A percentile compares a stretch with the other conserved stretches of the same genome.
These are phyloP conservation scores for Tricholoma saponaceum DNA, from an alignment of 768 basidiomycete species.

Conservation along the genomic window DNA sequence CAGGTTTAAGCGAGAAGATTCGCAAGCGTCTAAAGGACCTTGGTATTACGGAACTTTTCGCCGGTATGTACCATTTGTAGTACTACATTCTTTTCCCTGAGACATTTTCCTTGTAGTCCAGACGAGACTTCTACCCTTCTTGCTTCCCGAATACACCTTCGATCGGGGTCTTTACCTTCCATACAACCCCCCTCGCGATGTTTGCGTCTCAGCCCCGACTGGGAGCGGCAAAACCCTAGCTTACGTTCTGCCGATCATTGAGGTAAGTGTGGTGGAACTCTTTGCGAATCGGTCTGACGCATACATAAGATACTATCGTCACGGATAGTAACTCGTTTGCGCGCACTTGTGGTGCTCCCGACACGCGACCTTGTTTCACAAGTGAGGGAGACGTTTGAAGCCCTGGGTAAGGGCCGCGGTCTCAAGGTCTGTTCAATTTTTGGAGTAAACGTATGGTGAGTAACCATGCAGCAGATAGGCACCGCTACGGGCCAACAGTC, in stretches of 20 bases:
- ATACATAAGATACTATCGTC: slow-evolving; percentile 59
- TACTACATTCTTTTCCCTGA: slow-evolving; percentile 2
- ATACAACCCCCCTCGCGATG: slow-evolving; percentile 65
- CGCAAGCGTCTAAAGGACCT: slow-evolving; percentile 63
- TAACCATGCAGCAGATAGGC: slow-evolving; percentile 44
- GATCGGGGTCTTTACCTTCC: slow-evolving; percentile 58
- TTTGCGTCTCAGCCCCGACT: slow-evolving; percentile 95
- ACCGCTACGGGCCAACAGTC: slow-evolving; percentile 92
- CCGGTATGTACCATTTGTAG: slow-evolving; percentile 48
- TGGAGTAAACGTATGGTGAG: background rate
- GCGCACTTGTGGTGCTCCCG: slow-evolving; percentile 87
- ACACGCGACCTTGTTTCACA: slow-evolving; percentile 92
- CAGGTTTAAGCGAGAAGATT: slow-evolving; percentile 55
- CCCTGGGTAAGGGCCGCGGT: slow-evolving; percentile 77
- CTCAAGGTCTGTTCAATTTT: slow-evolving; percentile 56
- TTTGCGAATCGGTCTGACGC: slow-evolving; percentile 1
- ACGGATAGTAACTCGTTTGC: slow-evolving; percentile 75
- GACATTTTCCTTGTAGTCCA: slow-evolving; percentile 56
- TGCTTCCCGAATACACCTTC: slow-evolving; percentile 46
- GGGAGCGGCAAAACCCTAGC: slow-evolving; percentile 97
- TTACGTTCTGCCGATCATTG: slow-evolving; percentile 91
- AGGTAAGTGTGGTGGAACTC: slow-evolving; percentile 41
- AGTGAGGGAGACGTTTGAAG: slow-evolving; percentile 90
- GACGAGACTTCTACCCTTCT: slow-evolving; percentile 79
- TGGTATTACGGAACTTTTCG: slow-evolving; percentile 85